These are phyloP conservation scores for Ophiostoma pallidulum DNA, from an alignment of 2,329 filamentous ascomycete species.

Conservation along the genomic window DNA sequence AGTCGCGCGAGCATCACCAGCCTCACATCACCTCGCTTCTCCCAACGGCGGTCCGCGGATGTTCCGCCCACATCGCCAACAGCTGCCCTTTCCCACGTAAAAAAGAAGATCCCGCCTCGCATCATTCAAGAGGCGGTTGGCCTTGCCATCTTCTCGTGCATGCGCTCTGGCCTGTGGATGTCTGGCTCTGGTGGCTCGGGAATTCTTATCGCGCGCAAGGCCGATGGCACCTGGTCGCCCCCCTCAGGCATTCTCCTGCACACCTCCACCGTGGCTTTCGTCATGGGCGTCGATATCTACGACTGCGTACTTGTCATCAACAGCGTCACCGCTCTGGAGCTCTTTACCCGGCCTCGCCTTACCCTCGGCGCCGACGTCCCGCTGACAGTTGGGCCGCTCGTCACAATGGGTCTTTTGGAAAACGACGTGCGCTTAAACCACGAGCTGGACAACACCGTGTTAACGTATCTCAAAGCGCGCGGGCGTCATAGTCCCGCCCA, in stretches of 20 bases:
- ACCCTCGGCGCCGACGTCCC: constrained; percentile 42
- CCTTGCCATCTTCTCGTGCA: constrained; percentile 88
- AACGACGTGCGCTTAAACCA: constrained; percentile 35
- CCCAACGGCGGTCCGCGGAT: constrained; percentile 8
- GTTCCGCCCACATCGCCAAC: constrained; percentile 12
- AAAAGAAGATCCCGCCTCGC: constrained; percentile 74
- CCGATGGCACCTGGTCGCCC: constrained; percentile 59
- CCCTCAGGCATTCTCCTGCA: constrained; percentile 87
- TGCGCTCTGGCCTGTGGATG: constrained; percentile 87
- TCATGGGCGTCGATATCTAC: constrained; percentile 89
- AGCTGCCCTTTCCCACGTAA: constrained; percentile 38
- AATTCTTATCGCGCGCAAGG: constrained; percentile 71
- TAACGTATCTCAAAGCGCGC: constrained; percentile 50
- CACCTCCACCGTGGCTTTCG: constrained; percentile 78
- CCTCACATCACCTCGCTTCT: constrained; percentile 11
- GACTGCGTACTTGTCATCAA: constrained; percentile 93
- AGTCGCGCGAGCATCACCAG: constrained; percentile 14
- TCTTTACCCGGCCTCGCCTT: constrained; percentile 69
- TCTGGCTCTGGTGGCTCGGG: constrained; percentile 87
- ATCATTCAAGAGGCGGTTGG: constrained; percentile 86
- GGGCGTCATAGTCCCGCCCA: constrained; percentile 47
- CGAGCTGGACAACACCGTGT: constrained; percentile 44
- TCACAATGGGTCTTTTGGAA: constrained; percentile 41
- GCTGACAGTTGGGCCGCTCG: constrained; percentile 44
- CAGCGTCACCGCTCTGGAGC: constrained; percentile 70